Evolutionary conservation across 1,284 basidiomycete species (phyloP).

Genomic region (Cutaneotrichosporon spelunceum): DNA sequence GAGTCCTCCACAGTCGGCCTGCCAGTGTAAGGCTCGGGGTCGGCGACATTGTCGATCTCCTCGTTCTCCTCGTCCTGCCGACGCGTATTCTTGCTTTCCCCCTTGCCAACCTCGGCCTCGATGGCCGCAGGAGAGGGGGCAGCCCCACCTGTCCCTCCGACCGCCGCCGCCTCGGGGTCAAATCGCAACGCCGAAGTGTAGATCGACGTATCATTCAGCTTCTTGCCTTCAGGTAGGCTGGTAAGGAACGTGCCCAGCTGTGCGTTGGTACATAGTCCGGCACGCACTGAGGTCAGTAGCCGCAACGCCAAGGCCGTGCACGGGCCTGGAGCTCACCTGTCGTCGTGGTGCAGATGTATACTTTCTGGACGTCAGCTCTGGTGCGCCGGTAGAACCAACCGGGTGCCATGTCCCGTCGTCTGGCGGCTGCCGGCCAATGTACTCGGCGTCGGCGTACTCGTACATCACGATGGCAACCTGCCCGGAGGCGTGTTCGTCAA

Average conservation of each 20-base stretch:
- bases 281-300: constrained; percentile 56
- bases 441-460: constrained; percentile 83
- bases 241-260: constrained; percentile 83
- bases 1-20: not conserved
- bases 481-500: constrained; percentile 72
- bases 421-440: constrained; percentile 63
- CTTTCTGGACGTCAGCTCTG: constrained; percentile 60
- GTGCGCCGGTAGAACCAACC: not conserved
- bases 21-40: not conserved
- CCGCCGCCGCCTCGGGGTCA: constrained; percentile 8
- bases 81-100: constrained; percentile 1
- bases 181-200: constrained; percentile 52
- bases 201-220: constrained; percentile 62
- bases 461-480: constrained; percentile 92
- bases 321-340: constrained; percentile 29
- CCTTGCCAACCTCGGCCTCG: constrained; percentile 6
- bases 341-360: constrained; percentile 68
- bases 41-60: constrained; percentile 7
- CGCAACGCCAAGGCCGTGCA: not conserved
- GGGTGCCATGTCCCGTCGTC: constrained; percentile 12
- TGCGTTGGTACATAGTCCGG: constrained; percentile 64
- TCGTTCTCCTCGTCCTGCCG: constrained; percentile 18
- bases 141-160: not conserved
- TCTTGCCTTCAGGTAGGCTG: constrained; percentile 60
- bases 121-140: constrained; percentile 1